Evolutionary conservation across 139 green algal genomes (phyloP).

Genomic region (Micractinium conductrix): DNA sequence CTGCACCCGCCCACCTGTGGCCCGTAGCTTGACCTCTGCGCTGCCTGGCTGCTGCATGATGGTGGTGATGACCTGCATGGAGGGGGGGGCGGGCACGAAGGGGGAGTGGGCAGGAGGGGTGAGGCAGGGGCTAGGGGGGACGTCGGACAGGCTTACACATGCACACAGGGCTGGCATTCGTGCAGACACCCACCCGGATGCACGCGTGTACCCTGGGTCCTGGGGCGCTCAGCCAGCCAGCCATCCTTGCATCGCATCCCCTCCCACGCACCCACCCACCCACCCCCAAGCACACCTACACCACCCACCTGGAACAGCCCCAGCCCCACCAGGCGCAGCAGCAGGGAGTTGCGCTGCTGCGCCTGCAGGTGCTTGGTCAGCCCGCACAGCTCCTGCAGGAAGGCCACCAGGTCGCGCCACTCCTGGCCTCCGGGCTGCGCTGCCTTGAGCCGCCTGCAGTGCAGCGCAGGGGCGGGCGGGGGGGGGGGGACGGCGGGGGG

Average conservation of each 20-base stretch:
- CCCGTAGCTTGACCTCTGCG: conserved; percentile 20
- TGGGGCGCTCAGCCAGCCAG: too few species aligned
- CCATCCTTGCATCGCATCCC: too few species aligned
- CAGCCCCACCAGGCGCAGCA: conserved; percentile 76
- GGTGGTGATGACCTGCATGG: conserved; percentile 24
- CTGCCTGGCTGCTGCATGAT: conserved; percentile 11
- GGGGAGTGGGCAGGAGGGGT: not conserved
- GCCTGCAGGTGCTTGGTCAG: conserved; percentile 89
- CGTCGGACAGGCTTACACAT: too few species aligned
- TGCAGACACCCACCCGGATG: too few species aligned
- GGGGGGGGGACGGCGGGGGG: too few species aligned
- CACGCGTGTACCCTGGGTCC: too few species aligned
- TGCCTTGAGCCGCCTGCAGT: conserved; percentile 8
- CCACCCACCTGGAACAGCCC: conserved; percentile 87
- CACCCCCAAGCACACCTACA: too few species aligned
- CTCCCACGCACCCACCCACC: too few species aligned
- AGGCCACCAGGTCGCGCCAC: conserved; percentile 90
- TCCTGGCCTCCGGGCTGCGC: conserved; percentile 33
- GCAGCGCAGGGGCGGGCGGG: not conserved
- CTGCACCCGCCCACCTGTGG: conserved; percentile 15
- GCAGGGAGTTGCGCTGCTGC: conserved; percentile 62
- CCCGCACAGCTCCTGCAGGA: conserved; percentile 91
- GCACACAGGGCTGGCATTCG: too few species aligned
- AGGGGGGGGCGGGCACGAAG: not conserved
- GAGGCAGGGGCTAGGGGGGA: too few species aligned